These are phyloP conservation scores for Helicostylum pulchrum DNA, from an alignment of 192 early-diverging fungal species.

Conservation along the genomic window DNA sequence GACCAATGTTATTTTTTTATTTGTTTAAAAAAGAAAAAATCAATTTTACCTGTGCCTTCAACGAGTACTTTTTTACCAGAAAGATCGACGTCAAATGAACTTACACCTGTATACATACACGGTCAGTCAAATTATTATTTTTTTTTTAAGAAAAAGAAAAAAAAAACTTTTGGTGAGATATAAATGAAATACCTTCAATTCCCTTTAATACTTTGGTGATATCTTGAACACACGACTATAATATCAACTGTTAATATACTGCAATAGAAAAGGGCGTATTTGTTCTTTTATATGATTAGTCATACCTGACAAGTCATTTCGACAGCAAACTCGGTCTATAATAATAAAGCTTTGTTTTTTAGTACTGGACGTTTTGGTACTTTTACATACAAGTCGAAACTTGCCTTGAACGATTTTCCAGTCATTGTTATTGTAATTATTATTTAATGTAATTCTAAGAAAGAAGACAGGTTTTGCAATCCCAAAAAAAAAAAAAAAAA, in stretches of 20 bases:
- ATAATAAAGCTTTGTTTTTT: not conserved
- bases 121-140: not conserved
- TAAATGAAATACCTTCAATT: constrained; percentile 34
- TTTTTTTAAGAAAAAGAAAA: not conserved
- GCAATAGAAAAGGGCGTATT: not conserved
- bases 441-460: too few species aligned
- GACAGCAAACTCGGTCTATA: constrained; percentile 77
- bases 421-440: too few species aligned
- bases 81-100: constrained; percentile 63
- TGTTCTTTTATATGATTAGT: not conserved
- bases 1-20: not conserved
- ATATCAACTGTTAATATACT: not conserved
- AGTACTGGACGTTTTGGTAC: too few species aligned
- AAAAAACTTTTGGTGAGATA: not conserved
- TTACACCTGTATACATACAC: constrained; percentile 46
- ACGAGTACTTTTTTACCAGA: constrained; percentile 71
- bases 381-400: not conserved
- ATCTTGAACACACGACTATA: constrained; percentile 62
- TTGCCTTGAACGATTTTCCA: constrained; percentile 14
- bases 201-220: constrained; percentile 55
- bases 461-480: too few species aligned
- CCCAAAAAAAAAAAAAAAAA: too few species aligned
- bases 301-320: constrained; percentile 73
- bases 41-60: constrained; percentile 64
- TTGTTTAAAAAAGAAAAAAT: constrained; percentile 20